Conservation (phyloP, 1,284 basidiomycete species). For the Amylostereum chailletii region DNA sequence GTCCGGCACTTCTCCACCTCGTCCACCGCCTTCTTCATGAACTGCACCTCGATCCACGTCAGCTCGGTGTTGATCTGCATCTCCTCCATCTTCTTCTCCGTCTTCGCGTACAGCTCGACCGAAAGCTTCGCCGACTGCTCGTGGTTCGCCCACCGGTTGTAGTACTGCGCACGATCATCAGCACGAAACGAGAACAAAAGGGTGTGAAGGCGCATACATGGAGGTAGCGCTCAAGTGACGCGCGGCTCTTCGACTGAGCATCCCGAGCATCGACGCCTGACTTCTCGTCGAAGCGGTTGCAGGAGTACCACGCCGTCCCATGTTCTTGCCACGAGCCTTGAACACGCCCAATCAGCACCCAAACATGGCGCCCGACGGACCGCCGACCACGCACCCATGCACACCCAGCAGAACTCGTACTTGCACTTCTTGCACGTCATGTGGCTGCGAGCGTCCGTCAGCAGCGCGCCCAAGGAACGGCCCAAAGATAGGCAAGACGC, state of each 20-base stretch:
- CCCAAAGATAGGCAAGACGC: constrained; percentile 6
- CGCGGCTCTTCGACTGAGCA: constrained; percentile 80
- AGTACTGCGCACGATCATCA: constrained; percentile 54
- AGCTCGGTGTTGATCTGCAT: constrained; percentile 90
- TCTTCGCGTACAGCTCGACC: constrained; percentile 85
- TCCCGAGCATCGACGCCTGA: constrained; percentile 84
- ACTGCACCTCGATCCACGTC: constrained; percentile 99
- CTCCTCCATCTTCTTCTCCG: constrained; percentile 99
- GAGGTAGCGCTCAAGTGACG: constrained; percentile 91
- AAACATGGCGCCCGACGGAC: not conserved
- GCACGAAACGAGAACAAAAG: not conserved
- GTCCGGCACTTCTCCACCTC: constrained; percentile 84
- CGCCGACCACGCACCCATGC: constrained; percentile 48
- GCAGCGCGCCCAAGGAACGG: not conserved
- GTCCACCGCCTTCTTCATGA: constrained; percentile 96
- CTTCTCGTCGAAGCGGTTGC: constrained; percentile 96
- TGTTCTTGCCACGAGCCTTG: constrained; percentile 95
- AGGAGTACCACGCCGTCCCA: constrained; percentile 96
- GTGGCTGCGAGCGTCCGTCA: constrained; percentile 46
- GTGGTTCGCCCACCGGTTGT: constrained; percentile 97
- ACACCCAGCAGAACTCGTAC: constrained; percentile 81
- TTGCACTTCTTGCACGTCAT: constrained; percentile 99
- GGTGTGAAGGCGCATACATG: constrained; percentile 54
- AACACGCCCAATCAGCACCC: constrained; percentile 30
- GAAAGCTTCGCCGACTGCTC: constrained; percentile 97